These are phyloP conservation scores for Globisporangium paroecandrum DNA, from an alignment of 352 stramenopile genomes.

Conservation along the genomic window DNA sequence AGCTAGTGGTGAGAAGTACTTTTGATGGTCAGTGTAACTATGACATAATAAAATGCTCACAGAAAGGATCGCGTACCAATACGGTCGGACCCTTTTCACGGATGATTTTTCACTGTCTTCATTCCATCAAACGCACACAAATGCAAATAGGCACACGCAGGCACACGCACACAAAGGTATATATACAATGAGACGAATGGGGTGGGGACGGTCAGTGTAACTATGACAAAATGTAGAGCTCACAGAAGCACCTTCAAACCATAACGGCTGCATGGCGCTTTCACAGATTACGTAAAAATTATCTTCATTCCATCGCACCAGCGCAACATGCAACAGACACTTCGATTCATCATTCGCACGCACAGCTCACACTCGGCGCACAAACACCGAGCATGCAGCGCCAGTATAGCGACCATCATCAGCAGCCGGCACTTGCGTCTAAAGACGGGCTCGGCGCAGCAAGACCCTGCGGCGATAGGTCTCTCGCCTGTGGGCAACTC, in stretches of 20 bases:
- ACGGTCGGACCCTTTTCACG: slow-evolving; percentile 47
- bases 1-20: neutral
- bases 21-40: slow-evolving; percentile 73
- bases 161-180: neutral
- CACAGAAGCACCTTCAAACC: slow-evolving; percentile 27
- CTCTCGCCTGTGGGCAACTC: neutral
- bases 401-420: neutral
- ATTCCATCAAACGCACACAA: slow-evolving; percentile 29
- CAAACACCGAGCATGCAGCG: neutral
- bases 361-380: neutral
- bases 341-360: neutral
- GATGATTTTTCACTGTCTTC: slow-evolving; percentile 41
- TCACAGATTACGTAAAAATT: slow-evolving; percentile 19
- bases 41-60: slow-evolving; percentile 65
- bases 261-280: slow-evolving; percentile 20
- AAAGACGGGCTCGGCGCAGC: neutral
- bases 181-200: neutral
- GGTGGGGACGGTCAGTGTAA: slow-evolving; percentile 50
- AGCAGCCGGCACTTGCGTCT: neutral
- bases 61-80: slow-evolving; percentile 45
- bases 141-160: neutral
- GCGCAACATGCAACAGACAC: neutral
- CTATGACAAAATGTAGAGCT: slow-evolving; percentile 51
- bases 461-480: neutral
- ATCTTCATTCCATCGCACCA: slow-evolving; percentile 20